Percentiles rank a stretch among this genome's conserved stretches.
Conservation (phyloP, 1,284 basidiomycete species). For the Ganoderma sinense region DNA sequence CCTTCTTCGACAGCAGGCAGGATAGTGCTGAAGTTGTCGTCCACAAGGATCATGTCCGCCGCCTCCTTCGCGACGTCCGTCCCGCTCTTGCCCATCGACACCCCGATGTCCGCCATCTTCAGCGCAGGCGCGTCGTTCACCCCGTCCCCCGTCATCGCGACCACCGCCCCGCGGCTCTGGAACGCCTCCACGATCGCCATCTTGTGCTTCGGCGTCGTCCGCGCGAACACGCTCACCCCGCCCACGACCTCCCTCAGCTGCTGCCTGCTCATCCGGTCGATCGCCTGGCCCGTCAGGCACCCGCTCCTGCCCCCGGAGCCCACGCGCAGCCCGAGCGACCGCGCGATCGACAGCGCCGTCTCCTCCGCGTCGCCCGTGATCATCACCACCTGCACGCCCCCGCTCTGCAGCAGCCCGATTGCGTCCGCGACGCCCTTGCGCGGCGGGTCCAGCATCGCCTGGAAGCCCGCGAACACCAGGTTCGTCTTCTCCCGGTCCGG, state of each 20-base stretch:
- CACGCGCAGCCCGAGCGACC: slow-evolving; percentile 85
- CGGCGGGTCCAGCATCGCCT: slow-evolving; percentile 96
- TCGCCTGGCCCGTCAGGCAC: slow-evolving; percentile 85
- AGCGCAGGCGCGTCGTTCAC: slow-evolving; percentile 98
- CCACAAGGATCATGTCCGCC: slow-evolving; percentile 95
- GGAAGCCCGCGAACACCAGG: slow-evolving; percentile 91
- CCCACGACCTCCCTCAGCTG: slow-evolving; percentile 89
- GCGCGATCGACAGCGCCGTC: slow-evolving; percentile 91
- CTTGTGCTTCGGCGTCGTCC: slow-evolving; percentile 96
- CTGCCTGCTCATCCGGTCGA: slow-evolving; percentile 83
- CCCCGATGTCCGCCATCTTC: slow-evolving; percentile 98
- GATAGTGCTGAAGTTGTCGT: slow-evolving; percentile 97
- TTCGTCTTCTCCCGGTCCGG: slow-evolving; percentile 57
- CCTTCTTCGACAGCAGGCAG: slow-evolving; percentile 96
- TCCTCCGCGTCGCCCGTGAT: slow-evolving; percentile 96
- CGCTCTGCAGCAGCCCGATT: slow-evolving; percentile 80
- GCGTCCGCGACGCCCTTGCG: slow-evolving; percentile 93
- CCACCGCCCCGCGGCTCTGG: slow-evolving; percentile 87
- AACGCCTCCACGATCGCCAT: slow-evolving; percentile 97
- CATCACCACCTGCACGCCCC: slow-evolving; percentile 96
- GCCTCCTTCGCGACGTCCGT: slow-evolving; percentile 99
- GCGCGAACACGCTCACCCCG: slow-evolving; percentile 87
- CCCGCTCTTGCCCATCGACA: slow-evolving; percentile 96
- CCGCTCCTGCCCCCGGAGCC: slow-evolving; percentile 46
- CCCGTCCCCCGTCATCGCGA: slow-evolving; percentile 98